These are phyloP conservation scores for Aspergillus versicolor DNA, from an alignment of 2,329 filamentous ascomycete species.

Conservation along the genomic window DNA sequence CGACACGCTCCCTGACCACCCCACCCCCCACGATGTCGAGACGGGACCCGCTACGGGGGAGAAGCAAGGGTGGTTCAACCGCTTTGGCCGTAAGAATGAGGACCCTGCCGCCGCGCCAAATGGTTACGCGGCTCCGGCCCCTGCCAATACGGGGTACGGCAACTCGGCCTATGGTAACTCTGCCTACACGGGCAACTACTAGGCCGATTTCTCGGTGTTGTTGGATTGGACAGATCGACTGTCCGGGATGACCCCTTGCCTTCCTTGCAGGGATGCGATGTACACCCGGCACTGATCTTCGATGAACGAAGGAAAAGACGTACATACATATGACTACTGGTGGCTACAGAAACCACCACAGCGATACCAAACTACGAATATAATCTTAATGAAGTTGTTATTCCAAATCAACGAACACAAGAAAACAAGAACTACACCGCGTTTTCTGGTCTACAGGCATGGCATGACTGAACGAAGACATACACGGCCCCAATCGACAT, in stretches of 20 bases:
- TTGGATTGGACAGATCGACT: not conserved
- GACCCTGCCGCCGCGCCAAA: not conserved
- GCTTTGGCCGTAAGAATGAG: conserved; percentile 3
- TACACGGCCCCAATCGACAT: not conserved
- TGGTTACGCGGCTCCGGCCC: not conserved
- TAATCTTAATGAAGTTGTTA: not conserved
- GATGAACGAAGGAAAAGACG: not conserved
- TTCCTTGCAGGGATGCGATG: not conserved
- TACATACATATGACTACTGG: not conserved
- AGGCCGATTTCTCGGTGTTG: not conserved
- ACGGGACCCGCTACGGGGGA: conserved; percentile 20
- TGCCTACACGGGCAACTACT: conserved; percentile 8
- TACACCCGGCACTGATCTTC: not conserved
- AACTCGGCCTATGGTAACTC: conserved; percentile 1
- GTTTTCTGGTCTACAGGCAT: not conserved
- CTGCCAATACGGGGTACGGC: too few relatives aligned
- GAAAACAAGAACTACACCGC: too few relatives aligned
- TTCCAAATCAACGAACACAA: too few relatives aligned
- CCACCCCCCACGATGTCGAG: conserved; percentile 41
- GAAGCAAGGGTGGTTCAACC: conserved; percentile 6
- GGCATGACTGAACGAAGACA: not conserved
- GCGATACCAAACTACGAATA: not conserved
- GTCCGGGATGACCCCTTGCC: not conserved
- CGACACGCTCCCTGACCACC: conserved; percentile 40
- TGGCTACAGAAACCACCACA: not conserved